These are phyloP conservation scores for Sporobolomyces roseus DNA, from an alignment of 768 basidiomycete species.

Conservation along the genomic window DNA sequence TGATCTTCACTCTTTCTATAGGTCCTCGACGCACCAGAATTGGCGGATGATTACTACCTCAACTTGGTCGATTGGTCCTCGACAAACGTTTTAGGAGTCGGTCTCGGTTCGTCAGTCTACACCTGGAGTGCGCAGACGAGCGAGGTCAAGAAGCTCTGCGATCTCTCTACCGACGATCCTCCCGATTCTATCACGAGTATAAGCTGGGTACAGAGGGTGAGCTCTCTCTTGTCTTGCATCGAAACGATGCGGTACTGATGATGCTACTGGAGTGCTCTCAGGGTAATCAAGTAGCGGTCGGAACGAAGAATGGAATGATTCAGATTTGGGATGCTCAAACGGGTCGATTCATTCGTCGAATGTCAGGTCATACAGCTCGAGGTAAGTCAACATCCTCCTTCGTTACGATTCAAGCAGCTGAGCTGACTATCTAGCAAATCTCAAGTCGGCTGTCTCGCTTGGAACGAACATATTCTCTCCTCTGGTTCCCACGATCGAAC, in stretches of 20 bases:
- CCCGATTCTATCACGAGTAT: slow-evolving; percentile 76
- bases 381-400: too few relatives aligned
- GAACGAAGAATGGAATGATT: slow-evolving; percentile 79
- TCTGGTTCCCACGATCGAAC: slow-evolving; percentile 87
- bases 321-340: slow-evolving; percentile 90
- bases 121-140: slow-evolving; percentile 96
- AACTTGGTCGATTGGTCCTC: slow-evolving; percentile 97
- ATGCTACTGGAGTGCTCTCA: slow-evolving; percentile 28
- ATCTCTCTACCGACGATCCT: slow-evolving; percentile 54
- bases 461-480: slow-evolving; percentile 81
- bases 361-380: slow-evolving; percentile 79
- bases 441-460: slow-evolving; percentile 80
- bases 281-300: slow-evolving; percentile 86
- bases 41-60: slow-evolving; percentile 97
- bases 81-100: slow-evolving; percentile 90
- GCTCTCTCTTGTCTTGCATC: neutral
- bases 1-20: too few relatives aligned
- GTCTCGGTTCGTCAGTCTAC: slow-evolving; percentile 85
- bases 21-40: slow-evolving; percentile 82
- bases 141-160: slow-evolving; percentile 84
- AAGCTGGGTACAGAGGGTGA: slow-evolving; percentile 79
- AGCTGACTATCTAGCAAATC: neutral
- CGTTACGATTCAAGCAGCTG: too few relatives aligned
- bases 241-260: neutral
- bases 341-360: slow-evolving; percentile 70